Base-by-base conservation (phyloP, 805 yeast species). In the Metschnikowia vanudenii region DNA sequence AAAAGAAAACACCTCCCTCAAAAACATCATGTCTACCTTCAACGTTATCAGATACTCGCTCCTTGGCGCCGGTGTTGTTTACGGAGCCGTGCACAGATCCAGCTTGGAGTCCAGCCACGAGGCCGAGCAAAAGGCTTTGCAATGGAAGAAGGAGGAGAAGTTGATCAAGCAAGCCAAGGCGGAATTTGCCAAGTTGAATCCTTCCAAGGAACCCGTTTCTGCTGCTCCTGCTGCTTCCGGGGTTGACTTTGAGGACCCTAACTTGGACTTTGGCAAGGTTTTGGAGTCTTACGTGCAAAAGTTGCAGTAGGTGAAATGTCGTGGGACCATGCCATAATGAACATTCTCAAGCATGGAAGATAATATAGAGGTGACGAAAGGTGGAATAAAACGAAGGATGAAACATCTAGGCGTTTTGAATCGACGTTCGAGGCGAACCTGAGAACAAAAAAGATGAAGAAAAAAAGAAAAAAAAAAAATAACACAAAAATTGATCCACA, bases 11-110 rank as follows among this genome's bases (percentile, higher is more conserved):
- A n/a, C 22, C 18, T 39, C 13, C 6, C 4, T 13, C 5, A 6
- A 29, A 29, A 13, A 30, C 34, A 42, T 20, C 38, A 68, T 68
- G 73, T 67, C 73, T 43, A 55, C 61, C 31, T 68, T 72, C 60
- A 72, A 86, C 85, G 90, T 91, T 63, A 80, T 91, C 65, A 88
- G 98, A 84, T 92, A 94, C 84, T 76, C 96, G 57, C 85, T 95
- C 45, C 79, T 92, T 57, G 92, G 87, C 45, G 81, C 88, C 58
- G 99, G 99, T 69, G 75, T 91, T 49, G 77, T 81, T 52, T 88
- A 88, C 73, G 99, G 99, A 59, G 87, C 89, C 55, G 78, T 78
- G 68, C 96, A 89, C 77, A 87, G 95, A 70, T 73, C 79, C 63
- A 68, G 76, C 44, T 77, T 89, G 60, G 82, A 83, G 60, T 60